These are phyloP conservation scores for Danielia reshetovae DNA, from an alignment of 805 yeast genomes.

Conservation along the genomic window DNA sequence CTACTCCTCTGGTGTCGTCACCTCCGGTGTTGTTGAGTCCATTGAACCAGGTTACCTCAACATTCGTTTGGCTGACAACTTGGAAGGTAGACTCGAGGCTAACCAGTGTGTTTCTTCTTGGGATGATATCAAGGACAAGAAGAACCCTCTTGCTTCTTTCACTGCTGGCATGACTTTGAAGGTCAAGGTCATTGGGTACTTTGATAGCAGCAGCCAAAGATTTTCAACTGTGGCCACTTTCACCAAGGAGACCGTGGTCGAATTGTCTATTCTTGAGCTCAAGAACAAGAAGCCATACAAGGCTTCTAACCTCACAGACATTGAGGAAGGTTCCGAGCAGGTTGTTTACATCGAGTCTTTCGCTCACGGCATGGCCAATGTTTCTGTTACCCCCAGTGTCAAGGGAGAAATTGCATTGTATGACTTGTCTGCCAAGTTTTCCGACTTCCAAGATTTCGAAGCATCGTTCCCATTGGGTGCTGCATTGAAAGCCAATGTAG, in stretches of 20 bases:
- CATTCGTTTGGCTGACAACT: conserved; percentile 70
- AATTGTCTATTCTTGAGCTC: conserved; percentile 53
- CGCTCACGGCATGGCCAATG: conserved; percentile 60
- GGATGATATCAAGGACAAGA: conserved; percentile 52
- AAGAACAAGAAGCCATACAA: conserved; percentile 13
- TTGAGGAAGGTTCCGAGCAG: conserved; percentile 47
- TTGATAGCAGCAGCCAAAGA: conserved; percentile 64
- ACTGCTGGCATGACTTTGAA: conserved; percentile 53
- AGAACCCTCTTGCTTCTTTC: conserved; percentile 57
- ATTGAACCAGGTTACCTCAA: conserved; percentile 72
- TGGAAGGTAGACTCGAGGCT: conserved; percentile 75
- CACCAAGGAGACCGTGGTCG: conserved; percentile 54
- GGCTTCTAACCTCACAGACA: conserved; percentile 15
- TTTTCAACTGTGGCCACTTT: conserved; percentile 53
- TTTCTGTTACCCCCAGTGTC: conserved; percentile 62
- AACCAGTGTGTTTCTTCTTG: conserved; percentile 59
- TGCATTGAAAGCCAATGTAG: conserved; percentile 58
- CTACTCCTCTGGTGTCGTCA: conserved; percentile 53
- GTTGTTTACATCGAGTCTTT: conserved; percentile 64
- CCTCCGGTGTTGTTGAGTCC: conserved; percentile 57
- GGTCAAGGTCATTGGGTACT: conserved; percentile 72
- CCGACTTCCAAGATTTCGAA: conserved; percentile 45
- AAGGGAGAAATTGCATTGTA: conserved; percentile 64
- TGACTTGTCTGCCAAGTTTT: conserved; percentile 57
- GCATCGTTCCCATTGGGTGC: conserved; percentile 67